phyloP scores from a whole-genome alignment of 495 filamentous ascomycete species.

The Aspergillus kassunensis region DNA sequence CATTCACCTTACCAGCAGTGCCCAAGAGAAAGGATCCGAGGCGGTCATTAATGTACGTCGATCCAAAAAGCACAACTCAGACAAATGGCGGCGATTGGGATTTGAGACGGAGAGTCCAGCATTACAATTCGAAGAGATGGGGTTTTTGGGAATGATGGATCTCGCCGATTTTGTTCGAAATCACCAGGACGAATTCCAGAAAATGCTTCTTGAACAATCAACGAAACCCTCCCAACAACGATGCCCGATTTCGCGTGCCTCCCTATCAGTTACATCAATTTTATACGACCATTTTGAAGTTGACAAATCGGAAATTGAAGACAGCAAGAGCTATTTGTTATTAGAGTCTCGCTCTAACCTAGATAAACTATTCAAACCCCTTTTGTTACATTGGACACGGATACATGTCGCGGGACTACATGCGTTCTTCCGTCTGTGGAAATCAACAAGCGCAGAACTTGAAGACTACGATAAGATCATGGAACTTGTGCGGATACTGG shows the following conservation, averaged over 20 bases:
- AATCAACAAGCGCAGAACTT: slow-evolving; percentile 71
- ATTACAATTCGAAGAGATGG: slow-evolving; percentile 76
- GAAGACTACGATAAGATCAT: slow-evolving; percentile 91
- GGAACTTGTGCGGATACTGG: slow-evolving; percentile 83
- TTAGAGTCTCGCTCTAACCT: slow-evolving; percentile 75
- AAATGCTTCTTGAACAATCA: slow-evolving; percentile 85
- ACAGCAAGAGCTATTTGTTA: slow-evolving; percentile 69
- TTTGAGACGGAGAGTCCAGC: slow-evolving; percentile 89
- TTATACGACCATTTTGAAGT: slow-evolving; percentile 96
- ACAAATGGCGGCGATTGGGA: slow-evolving; percentile 90
- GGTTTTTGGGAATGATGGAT: slow-evolving; percentile 97
- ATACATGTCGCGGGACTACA: slow-evolving; percentile 88
- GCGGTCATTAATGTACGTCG: slow-evolving; percentile 49
- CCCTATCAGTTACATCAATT: slow-evolving; percentile 79
- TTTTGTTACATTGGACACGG: slow-evolving; percentile 92
- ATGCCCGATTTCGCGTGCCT: slow-evolving; percentile 85
- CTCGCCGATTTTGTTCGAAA: slow-evolving; percentile 88
- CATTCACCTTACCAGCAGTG: slow-evolving; percentile 78
- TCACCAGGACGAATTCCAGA: slow-evolving; percentile 88
- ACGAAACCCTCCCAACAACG: slow-evolving; percentile 64
- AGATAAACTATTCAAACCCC: slow-evolving; percentile 81
- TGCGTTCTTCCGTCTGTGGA: slow-evolving; percentile 90
- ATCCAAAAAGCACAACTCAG: slow-evolving; percentile 67
- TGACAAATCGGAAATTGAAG: slow-evolving; percentile 79
- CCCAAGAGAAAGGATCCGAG: slow-evolving; percentile 44